phyloP scores from a whole-genome alignment of 345 rosid species.

The Gossypium herbaceum region DNA sequence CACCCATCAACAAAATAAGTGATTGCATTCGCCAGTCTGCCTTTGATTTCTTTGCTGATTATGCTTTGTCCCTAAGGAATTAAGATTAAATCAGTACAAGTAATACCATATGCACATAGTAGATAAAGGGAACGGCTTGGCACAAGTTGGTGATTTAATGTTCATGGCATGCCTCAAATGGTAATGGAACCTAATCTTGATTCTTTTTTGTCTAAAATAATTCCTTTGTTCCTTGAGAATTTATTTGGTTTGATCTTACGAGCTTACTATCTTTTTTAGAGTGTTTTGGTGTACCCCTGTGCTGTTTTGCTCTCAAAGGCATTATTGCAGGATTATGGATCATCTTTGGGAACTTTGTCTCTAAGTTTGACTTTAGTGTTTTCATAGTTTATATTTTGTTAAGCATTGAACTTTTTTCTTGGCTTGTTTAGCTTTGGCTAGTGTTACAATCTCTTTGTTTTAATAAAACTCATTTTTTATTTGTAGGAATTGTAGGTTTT shows the following conservation, averaged over 20 bases:
- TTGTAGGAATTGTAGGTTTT: neutral
- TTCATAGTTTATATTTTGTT: neutral
- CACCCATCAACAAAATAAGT: slow-evolving; percentile 49
- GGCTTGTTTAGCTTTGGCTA: neutral
- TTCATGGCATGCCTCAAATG: too few species aligned
- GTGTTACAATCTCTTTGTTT: neutral
- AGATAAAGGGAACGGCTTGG: neutral
- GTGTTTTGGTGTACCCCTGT: neutral
- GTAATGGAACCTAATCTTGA: too few species aligned
- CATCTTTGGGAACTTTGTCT: neutral
- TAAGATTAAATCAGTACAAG: neutral
- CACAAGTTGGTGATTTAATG: neutral
- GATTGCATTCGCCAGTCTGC: slow-evolving; percentile 37
- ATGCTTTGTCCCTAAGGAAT: slow-evolving; percentile 57
- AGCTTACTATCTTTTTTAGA: neutral
- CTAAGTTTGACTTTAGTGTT: neutral
- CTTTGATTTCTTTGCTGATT: slow-evolving; percentile 38
- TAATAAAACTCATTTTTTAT: neutral
- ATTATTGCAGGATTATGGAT: neutral
- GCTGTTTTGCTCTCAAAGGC: neutral
- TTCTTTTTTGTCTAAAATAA: too few species aligned
- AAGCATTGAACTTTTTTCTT: neutral
- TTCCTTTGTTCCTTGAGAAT: too few species aligned
- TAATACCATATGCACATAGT: neutral
- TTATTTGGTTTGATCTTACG: neutral